Percentiles rank a stretch among this genome's conserved stretches.
Conservation (phyloP, 345 rosid species). For the Citrus sinensis region DVS_A1.0 CM039163.1:50843001-50843500, state of each 20-base stretch:
- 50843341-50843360: not conserved
- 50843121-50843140: constrained; percentile 90
- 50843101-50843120: constrained; percentile 90
- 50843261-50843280: not conserved
- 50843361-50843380: not conserved
- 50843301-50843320: not conserved
- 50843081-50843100: constrained; percentile 88
- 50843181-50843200: not conserved
- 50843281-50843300: not conserved
- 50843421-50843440: not conserved
- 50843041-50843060: constrained; percentile 51
- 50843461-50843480: constrained; percentile 3
- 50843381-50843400: not conserved
- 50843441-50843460: not conserved
- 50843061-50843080: constrained; percentile 85
- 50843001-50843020: constrained; percentile 48
- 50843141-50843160: constrained; percentile 87
- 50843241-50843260: not conserved
- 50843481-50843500: constrained; percentile 4
- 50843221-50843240: not conserved
- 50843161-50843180: constrained; percentile 38
- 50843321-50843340: not conserved
- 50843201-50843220: not conserved
- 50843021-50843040: constrained; percentile 45
- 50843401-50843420: not conserved